Conservation (phyloP, 257 asterid genomes). For the Fraxinus quadrangulata region DNA sequence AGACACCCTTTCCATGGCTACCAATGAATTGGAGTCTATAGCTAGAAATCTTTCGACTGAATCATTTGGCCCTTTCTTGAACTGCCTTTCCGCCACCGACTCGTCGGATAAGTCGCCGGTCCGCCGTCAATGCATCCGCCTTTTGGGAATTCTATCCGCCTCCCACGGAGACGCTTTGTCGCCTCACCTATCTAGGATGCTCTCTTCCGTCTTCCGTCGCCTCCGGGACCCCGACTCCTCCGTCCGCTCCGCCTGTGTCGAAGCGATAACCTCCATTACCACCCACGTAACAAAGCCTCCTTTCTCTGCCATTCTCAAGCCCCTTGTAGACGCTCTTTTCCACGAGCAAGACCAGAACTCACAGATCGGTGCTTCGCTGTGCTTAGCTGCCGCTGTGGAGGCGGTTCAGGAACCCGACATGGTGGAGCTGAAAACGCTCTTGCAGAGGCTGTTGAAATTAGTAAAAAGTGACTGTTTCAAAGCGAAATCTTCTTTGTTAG, state of each 20-base stretch:
- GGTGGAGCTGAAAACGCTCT: slow-evolving; percentile 55
- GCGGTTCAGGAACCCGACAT: slow-evolving; percentile 68
- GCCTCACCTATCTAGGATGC: slow-evolving; percentile 64
- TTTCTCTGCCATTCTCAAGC: slow-evolving; percentile 55
- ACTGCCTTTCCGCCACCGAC: slow-evolving; percentile 63
- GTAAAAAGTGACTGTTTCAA: slow-evolving; percentile 57
- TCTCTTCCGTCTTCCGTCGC: slow-evolving; percentile 75
- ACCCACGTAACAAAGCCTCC: slow-evolving; percentile 63
- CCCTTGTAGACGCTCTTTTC: slow-evolving; percentile 60
- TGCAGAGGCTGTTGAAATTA: slow-evolving; percentile 63
- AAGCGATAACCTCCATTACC: slow-evolving; percentile 63
- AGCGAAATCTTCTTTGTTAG: slow-evolving; percentile 62
- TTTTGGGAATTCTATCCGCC: slow-evolving; percentile 58
- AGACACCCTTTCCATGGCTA: slow-evolving; percentile 71
- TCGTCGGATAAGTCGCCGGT: slow-evolving; percentile 83
- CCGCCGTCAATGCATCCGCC: slow-evolving; percentile 85
- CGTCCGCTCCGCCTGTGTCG: slow-evolving; percentile 77
- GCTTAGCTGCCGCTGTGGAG: slow-evolving; percentile 78
- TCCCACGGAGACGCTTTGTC: slow-evolving; percentile 77
- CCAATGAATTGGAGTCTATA: slow-evolving; percentile 70
- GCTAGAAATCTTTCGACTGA: slow-evolving; percentile 56
- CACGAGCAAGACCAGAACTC: slow-evolving; percentile 78
- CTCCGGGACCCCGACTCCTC: slow-evolving; percentile 81
- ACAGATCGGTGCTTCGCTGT: slow-evolving; percentile 80
- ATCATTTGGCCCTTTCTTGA: slow-evolving; percentile 59